Evolutionary conservation across 495 filamentous ascomycete species (phyloP), one percentile per base, ranked within the genome.

Genomic region (Peziza echinospora): DNA sequence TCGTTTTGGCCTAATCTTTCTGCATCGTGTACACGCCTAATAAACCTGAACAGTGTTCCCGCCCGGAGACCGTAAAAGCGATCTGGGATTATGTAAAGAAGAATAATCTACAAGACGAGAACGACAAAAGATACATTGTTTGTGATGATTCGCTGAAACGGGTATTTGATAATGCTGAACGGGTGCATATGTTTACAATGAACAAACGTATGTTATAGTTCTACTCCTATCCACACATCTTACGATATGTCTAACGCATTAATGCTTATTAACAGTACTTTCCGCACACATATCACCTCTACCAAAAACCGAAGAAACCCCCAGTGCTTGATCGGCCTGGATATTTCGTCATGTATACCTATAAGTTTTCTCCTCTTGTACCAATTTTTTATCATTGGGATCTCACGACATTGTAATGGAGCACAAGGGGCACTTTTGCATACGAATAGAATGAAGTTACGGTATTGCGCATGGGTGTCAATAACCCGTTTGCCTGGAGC

Each of bases 51-150:
- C 52, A 87, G 80, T 72, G 96, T 10, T 87, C 86, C 7, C 80
- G 89, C 8, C 91, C 89, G 0, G 82, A 94, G 60, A 85, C 84
- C 2, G 89, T 97, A 41, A 96, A 94, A 67, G 78, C 77, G 53
- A 76, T 97, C 41, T 97, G 89, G 89, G 75, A 77, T 34, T 84
- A 97, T 54, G 85, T 97, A 54, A 91, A 83, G 51, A 78, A 71
- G 49, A 72, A 82, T 45, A 72, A 82, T 30, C 74, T 97, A 13
- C 89, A 97, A 60, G 86, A 93, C 56, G 86, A 84, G 3, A 77
- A 56, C 47, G 91, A 97, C 62, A 79, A 82, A 57, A 81, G 89
- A 10, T 83, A 92, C 55, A 96, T 97, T 45, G 65, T 72, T 45
- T 97, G 89, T 60, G 91, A 97, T 63, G 84, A 93, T 28, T 71